phyloP scores from a whole-genome alignment of 805 yeast species.

The Yamadazyma olivae region DNA sequence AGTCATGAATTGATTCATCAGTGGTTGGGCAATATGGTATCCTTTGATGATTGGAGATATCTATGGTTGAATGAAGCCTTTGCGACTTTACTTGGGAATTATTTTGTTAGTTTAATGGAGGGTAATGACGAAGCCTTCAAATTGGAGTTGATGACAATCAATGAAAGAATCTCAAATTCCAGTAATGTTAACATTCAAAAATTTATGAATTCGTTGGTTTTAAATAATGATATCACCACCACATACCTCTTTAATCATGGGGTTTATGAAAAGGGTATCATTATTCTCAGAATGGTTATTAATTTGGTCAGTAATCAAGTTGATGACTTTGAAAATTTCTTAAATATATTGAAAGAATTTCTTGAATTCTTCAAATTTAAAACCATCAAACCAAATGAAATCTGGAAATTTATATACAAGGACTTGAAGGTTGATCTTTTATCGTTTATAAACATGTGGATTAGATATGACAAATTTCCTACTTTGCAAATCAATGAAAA shows the following conservation, averaged over 20 bases:
- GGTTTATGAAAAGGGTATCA: slow-evolving; percentile 61
- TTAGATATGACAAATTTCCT: slow-evolving; percentile 59
- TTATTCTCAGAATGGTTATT: slow-evolving; percentile 51
- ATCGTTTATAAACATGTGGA: slow-evolving; percentile 58
- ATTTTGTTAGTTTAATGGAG: slow-evolving; percentile 14
- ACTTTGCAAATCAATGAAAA: slow-evolving; percentile 26
- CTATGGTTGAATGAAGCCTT: slow-evolving; percentile 77
- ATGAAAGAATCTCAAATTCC: slow-evolving; percentile 2
- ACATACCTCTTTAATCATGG: slow-evolving; percentile 47
- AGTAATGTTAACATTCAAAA: slow-evolving; percentile 19
- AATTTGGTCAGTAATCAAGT: slow-evolving; percentile 14
- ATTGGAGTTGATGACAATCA: slow-evolving; percentile 22
- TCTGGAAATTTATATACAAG: slow-evolving; percentile 47
- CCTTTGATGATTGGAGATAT: slow-evolving; percentile 66
- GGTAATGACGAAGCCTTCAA: slow-evolving; percentile 6
- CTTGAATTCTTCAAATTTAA: slow-evolving; percentile 31
- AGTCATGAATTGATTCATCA: slow-evolving; percentile 78
- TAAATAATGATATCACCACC: slow-evolving; percentile 15
- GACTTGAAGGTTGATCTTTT: slow-evolving; percentile 41
- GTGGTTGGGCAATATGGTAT: slow-evolving; percentile 70
- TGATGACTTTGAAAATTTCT: slow-evolving; percentile 10
- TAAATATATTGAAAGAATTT: slow-evolving; percentile 9
- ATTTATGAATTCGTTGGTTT: slow-evolving; percentile 27
- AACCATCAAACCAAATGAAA: slow-evolving; percentile 46
- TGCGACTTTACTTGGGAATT: slow-evolving; percentile 70